phyloP scores from a whole-genome alignment of 352 stramenopile species.

The Phytophthora macrochlamydospora region DNA sequence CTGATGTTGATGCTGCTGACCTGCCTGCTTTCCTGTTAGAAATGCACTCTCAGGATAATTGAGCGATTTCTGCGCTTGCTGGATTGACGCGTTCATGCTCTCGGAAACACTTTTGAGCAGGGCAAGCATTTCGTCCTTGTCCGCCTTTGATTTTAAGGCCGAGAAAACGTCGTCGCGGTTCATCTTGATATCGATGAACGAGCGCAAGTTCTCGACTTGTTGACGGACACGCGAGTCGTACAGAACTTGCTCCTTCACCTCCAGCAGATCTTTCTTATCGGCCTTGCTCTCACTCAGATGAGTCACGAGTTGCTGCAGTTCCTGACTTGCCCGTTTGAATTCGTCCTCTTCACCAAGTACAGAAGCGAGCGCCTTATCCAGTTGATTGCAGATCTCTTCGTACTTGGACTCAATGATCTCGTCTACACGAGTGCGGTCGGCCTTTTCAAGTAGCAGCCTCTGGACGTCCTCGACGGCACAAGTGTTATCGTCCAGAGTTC shows the following conservation, averaged over 20 bases:
- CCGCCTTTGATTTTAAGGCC: slow-evolving; percentile 83
- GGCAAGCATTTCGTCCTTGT: slow-evolving; percentile 86
- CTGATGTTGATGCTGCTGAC: slow-evolving; percentile 54
- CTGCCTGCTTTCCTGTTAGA: slow-evolving; percentile 73
- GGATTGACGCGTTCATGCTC: slow-evolving; percentile 83
- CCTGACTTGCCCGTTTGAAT: slow-evolving; percentile 85
- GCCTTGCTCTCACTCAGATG: slow-evolving; percentile 83
- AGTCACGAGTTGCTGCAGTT: slow-evolving; percentile 84
- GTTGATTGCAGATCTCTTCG: slow-evolving; percentile 92
- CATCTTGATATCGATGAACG: slow-evolving; percentile 91
- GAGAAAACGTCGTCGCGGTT: slow-evolving; percentile 87
- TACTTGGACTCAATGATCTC: slow-evolving; percentile 91
- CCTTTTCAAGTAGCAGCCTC: slow-evolving; percentile 76
- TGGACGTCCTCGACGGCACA: slow-evolving; percentile 87
- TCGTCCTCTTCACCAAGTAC: slow-evolving; percentile 89
- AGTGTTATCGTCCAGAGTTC: slow-evolving; percentile 85
- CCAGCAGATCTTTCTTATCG: slow-evolving; percentile 84
- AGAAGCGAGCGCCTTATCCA: slow-evolving; percentile 86
- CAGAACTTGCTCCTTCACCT: slow-evolving; percentile 88
- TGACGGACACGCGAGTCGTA: slow-evolving; percentile 87
- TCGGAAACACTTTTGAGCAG: slow-evolving; percentile 81
- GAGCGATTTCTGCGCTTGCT: slow-evolving; percentile 65
- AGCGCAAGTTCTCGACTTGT: slow-evolving; percentile 84
- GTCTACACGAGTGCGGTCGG: slow-evolving; percentile 83
- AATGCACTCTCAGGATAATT: slow-evolving; percentile 74